Evolutionary conservation across 2,329 filamentous ascomycete genomes (phyloP).

Genomic region (Xylariaceae sp.): DNA sequence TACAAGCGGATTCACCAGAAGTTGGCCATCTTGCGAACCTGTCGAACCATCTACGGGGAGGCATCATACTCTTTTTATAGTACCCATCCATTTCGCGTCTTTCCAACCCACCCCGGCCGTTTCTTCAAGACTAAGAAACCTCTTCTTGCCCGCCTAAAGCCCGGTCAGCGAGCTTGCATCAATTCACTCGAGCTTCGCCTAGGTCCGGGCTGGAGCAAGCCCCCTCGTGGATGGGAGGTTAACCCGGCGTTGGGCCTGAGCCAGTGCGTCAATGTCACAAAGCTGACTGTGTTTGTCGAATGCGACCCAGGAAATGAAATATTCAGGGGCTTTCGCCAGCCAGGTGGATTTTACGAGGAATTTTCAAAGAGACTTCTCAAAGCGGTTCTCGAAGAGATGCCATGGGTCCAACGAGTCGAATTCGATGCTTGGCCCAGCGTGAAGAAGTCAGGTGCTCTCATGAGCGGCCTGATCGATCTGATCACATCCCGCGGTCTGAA

Average conservation of each 20-base stretch:
- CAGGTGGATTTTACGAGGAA: constrained; percentile 71
- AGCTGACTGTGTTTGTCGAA: constrained; percentile 72
- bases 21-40: constrained; percentile 66
- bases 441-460: constrained; percentile 67
- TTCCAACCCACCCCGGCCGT: constrained; percentile 66
- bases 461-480: constrained; percentile 63
- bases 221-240: constrained; percentile 73
- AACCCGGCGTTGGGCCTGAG: constrained; percentile 66
- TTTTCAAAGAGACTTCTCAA: constrained; percentile 66
- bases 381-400: constrained; percentile 62
- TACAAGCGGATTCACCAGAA: constrained; percentile 65
- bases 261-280: constrained; percentile 65
- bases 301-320: constrained; percentile 71
- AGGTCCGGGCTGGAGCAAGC: constrained; percentile 74
- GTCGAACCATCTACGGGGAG: constrained; percentile 65
- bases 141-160: constrained; percentile 68
- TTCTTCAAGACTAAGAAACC: constrained; percentile 78
- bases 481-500: constrained; percentile 54
- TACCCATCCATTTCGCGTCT: constrained; percentile 67
- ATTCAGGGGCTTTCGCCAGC: constrained; percentile 71
- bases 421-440: constrained; percentile 74
- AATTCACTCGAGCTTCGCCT: constrained; percentile 72
- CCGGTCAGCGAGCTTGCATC: constrained; percentile 64
- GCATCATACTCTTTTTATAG: constrained; percentile 71
- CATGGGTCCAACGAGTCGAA: constrained; percentile 63